Conservation (phyloP, 2,329 filamentous ascomycete genomes). For the Scopulariopsis brevicaulis region DNA sequence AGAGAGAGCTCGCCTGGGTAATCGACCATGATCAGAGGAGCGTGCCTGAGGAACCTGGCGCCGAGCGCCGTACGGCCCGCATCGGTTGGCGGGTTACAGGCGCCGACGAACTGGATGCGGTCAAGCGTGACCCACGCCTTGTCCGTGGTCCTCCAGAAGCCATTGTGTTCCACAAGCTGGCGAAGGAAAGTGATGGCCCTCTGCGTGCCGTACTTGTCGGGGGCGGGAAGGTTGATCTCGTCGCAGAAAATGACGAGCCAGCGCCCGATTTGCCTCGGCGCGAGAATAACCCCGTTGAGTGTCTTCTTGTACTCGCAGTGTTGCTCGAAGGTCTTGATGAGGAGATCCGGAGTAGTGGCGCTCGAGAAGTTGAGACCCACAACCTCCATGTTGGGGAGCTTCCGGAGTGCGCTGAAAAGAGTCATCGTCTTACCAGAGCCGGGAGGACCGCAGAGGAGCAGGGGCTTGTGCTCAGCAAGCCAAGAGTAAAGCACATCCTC, state of each 20-base stretch:
- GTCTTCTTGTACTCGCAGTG: slow-evolving; percentile 99
- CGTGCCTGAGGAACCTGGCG: slow-evolving; percentile 86
- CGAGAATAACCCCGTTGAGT: slow-evolving; percentile 87
- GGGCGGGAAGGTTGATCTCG: slow-evolving; percentile 96
- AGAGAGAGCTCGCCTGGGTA: slow-evolving; percentile 94
- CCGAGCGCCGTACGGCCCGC: slow-evolving; percentile 92
- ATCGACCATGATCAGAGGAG: slow-evolving; percentile 98
- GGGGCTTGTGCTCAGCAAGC: slow-evolving; percentile 95
- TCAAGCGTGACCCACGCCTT: slow-evolving; percentile 97
- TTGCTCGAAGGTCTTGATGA: slow-evolving; percentile 99
- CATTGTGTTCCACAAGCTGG: slow-evolving; percentile 96
- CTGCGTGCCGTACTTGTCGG: slow-evolving; percentile 95
- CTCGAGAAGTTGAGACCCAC: slow-evolving; percentile 99
- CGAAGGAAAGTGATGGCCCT: slow-evolving; percentile 94
- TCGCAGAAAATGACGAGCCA: slow-evolving; percentile 99
- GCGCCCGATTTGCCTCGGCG: slow-evolving; percentile 88
- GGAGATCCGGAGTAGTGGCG: slow-evolving; percentile 90
- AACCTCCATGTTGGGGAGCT: slow-evolving; percentile 97
- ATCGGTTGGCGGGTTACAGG: slow-evolving; percentile 96
- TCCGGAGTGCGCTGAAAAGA: slow-evolving; percentile 90
- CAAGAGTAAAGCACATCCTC: slow-evolving; percentile 99
- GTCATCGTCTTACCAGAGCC: slow-evolving; percentile 99
- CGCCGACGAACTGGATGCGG: slow-evolving; percentile 96
- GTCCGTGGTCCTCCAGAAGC: slow-evolving; percentile 96
- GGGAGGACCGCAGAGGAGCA: slow-evolving; percentile 91